A percentile compares a stretch with the other conserved stretches of the same genome.
These are phyloP conservation scores for Proteromonas lacertae DNA, from an alignment of 352 stramenopile genomes.

Conservation along the genomic window DNA sequence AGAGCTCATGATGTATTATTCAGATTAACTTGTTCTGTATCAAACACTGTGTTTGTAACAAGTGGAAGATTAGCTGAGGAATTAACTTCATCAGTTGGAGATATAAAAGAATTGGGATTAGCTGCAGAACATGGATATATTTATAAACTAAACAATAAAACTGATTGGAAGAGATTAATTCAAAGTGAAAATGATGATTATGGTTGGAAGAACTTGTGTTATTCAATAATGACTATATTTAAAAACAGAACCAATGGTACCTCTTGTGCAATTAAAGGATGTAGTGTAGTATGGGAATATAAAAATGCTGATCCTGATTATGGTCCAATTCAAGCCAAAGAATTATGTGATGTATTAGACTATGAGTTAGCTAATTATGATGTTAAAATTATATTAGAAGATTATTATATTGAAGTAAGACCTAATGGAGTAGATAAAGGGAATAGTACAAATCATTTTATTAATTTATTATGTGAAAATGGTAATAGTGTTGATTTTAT, in stretches of 20 bases:
- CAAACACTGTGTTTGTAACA: constrained; percentile 93
- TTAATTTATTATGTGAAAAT: constrained; percentile 23
- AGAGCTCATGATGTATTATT: constrained; percentile 41
- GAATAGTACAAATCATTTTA: constrained; percentile 67
- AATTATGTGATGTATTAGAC: constrained; percentile 80
- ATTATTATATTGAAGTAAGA: constrained; percentile 84
- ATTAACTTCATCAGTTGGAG: constrained; percentile 57
- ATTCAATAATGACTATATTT: constrained; percentile 96
- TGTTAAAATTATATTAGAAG: constrained; percentile 61
- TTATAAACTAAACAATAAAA: constrained; percentile 44
- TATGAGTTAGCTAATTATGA: constrained; percentile 67
- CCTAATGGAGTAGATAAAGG: constrained; percentile 91
- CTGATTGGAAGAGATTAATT: no score
- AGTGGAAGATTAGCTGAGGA: constrained; percentile 71
- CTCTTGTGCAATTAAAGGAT: constrained; percentile 94
- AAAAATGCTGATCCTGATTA: constrained; percentile 93
- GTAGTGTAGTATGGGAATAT: constrained; percentile 91
- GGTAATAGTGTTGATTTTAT: constrained; percentile 57
- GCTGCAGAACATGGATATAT: constrained; percentile 92
- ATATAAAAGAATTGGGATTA: constrained; percentile 65
- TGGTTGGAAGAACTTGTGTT: constrained; percentile 77
- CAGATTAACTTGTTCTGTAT: constrained; percentile 52
- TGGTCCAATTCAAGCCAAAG: constrained; percentile 77
- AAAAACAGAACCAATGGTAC: constrained; percentile 83
- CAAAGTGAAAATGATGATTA: constrained; percentile 13